Percentiles rank a stretch among this genome's conserved stretches.
These are phyloP conservation scores for Warburgia ugandensis DNA, from an alignment of 164 flowering plant species.

Conservation along the genomic window DNA sequence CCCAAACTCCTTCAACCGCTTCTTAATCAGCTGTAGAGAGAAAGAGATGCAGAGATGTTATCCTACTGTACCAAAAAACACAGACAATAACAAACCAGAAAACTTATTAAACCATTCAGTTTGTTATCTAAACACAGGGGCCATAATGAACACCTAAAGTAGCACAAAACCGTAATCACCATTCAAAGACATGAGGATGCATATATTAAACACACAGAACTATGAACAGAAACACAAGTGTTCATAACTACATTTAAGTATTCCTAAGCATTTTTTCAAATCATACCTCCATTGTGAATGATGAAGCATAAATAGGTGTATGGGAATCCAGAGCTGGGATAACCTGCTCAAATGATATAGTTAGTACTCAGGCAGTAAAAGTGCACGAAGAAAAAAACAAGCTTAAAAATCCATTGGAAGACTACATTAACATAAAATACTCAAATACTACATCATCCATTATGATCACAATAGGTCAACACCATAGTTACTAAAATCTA, in stretches of 20 bases:
- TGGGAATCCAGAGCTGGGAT: constrained; percentile 85
- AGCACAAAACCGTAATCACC: no score
- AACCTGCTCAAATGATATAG: constrained; percentile 43
- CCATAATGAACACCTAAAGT: no score
- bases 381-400: no score
- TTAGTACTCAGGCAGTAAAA: no score
- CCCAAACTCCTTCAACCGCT: constrained; percentile 90
- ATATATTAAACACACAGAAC: no score
- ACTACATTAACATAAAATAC: background rate
- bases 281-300: constrained; percentile 96
- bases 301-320: constrained; percentile 95
- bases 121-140: no score
- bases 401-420: no score
- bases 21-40: constrained; percentile 72
- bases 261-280: background rate
- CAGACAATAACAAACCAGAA: background rate
- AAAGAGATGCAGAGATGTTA: constrained; percentile 11
- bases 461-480: no score
- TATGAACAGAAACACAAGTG: background rate
- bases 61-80: background rate
- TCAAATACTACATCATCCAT: background rate
- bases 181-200: no score
- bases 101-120: background rate
- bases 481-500: no score
- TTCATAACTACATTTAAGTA: background rate